Percentiles rank a stretch among this genome's conserved stretches.
Evolutionary conservation across 2,329 filamentous ascomycete genomes (phyloP).

Genomic region (Helotiales sp.): DNA sequence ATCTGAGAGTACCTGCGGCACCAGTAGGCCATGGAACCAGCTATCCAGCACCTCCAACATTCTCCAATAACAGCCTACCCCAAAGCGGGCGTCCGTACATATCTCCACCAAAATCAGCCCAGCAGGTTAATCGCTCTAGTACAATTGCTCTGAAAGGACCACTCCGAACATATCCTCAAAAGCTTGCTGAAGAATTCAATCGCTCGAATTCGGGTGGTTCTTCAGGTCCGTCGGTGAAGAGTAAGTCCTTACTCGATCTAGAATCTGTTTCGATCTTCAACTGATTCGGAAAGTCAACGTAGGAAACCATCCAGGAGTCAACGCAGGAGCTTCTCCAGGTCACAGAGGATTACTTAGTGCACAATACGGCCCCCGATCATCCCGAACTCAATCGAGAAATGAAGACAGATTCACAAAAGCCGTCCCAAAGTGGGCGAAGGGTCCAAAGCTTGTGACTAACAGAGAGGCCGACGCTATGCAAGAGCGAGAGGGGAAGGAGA

Average conservation of each 20-base stretch:
- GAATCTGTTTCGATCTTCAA: background rate
- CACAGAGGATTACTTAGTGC: background rate
- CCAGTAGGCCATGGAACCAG: too few relatives aligned
- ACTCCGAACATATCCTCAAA: background rate
- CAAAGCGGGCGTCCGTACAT: too few relatives aligned
- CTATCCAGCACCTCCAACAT: too few relatives aligned
- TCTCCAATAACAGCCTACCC: too few relatives aligned
- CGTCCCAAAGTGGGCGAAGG: background rate
- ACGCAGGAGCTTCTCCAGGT: too few relatives aligned
- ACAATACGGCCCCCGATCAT: background rate
- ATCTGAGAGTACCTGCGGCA: too few relatives aligned
- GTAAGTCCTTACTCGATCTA: background rate
- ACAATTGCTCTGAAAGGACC: background rate
- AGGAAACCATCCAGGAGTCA: background rate
- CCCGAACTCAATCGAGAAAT: background rate
- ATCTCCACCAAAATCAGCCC: too few relatives aligned
- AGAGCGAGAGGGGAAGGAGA: background rate
- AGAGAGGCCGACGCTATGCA: background rate
- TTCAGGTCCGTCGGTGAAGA: background rate
- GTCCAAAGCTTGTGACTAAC: background rate
- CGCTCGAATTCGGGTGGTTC: background rate
- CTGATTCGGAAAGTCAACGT: background rate
- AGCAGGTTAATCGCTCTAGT: background rate
- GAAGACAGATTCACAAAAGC: background rate
- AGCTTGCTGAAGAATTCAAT: background rate